Conservation (phyloP, 1,139 yeast species). For the Pichia norvegensis region DNA sequence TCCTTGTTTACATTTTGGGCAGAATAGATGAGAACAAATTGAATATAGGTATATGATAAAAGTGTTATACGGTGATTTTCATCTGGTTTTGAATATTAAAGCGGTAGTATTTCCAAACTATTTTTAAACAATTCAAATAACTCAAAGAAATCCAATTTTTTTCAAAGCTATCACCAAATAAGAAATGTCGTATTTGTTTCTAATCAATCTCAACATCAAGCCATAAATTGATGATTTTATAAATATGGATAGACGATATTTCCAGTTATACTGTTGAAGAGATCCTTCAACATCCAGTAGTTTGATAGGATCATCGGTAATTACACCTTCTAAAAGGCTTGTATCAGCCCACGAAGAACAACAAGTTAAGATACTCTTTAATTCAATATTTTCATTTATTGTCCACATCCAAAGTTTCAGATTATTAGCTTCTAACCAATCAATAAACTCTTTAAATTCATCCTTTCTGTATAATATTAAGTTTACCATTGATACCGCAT, state of each 20-base stretch:
- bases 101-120: no score
- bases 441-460: constrained; percentile 30
- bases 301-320: constrained; percentile 25
- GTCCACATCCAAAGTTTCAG: constrained; percentile 76
- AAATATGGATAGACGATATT: constrained; percentile 13
- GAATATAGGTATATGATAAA: no score
- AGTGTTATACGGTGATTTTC: no score
- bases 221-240: constrained; percentile 15
- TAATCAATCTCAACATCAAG: constrained; percentile 16
- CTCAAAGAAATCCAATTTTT: constrained; percentile 19
- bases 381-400: constrained; percentile 38
- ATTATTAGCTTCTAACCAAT: constrained; percentile 31
- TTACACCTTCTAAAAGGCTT: constrained; percentile 20
- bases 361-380: constrained; percentile 11
- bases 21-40: no score
- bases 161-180: constrained; percentile 16
- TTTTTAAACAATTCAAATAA: neutral
- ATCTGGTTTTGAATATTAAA: no score
- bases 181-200: constrained; percentile 19
- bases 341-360: constrained; percentile 8
- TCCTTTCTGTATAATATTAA: constrained; percentile 35
- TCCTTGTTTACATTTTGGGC: no score
- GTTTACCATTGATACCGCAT: constrained; percentile 27
- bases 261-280: constrained; percentile 1
- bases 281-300: constrained; percentile 6